A percentile compares a stretch with the other conserved stretches of the same genome.
phyloP scores from a whole-genome alignment of 352 stramenopile species.

The Pythium grandisporangium region DNA sequence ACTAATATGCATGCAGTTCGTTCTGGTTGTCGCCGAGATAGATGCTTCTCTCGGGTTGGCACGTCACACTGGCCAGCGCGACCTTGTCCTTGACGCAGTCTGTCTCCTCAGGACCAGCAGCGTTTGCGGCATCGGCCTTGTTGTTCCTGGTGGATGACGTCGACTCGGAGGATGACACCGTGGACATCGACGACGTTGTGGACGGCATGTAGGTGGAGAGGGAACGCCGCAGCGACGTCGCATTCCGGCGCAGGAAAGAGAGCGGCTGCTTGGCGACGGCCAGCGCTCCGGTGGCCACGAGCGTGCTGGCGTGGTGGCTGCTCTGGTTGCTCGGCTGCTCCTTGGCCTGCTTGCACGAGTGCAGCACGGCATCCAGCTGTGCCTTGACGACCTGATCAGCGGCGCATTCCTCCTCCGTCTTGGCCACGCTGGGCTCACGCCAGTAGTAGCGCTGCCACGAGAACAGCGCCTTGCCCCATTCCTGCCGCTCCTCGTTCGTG shows the following conservation, averaged over 20 bases:
- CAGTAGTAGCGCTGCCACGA: slow-evolving; percentile 86
- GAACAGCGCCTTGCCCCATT: slow-evolving; percentile 81
- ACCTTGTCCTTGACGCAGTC: slow-evolving; percentile 65
- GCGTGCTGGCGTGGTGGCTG: background rate
- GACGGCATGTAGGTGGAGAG: slow-evolving; percentile 44
- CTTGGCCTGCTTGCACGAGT: slow-evolving; percentile 18
- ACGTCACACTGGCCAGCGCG: slow-evolving; percentile 32
- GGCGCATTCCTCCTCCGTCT: background rate
- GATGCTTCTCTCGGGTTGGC: slow-evolving; percentile 11
- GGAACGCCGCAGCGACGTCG: slow-evolving; percentile 50
- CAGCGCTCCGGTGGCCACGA: slow-evolving; percentile 22
- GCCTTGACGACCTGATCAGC: slow-evolving; percentile 14
- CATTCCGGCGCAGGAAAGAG: slow-evolving; percentile 58
- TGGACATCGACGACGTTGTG: slow-evolving; percentile 21
- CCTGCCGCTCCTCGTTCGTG: slow-evolving; percentile 57
- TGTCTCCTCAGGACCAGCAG: slow-evolving; percentile 12
- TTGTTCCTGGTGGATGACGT: slow-evolving; percentile 18
- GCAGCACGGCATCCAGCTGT: slow-evolving; percentile 42
- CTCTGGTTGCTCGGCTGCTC: slow-evolving; percentile 6
- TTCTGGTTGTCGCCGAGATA: slow-evolving; percentile 17
- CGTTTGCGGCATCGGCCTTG: slow-evolving; percentile 25
- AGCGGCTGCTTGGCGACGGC: slow-evolving; percentile 62
- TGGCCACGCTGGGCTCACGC: slow-evolving; percentile 36
- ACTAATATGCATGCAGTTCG: slow-evolving; percentile 8
- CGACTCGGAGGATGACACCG: slow-evolving; percentile 21